Evolutionary conservation across 2,329 filamentous ascomycete species (phyloP).

Genomic region (Penicillium paneum): DNA sequence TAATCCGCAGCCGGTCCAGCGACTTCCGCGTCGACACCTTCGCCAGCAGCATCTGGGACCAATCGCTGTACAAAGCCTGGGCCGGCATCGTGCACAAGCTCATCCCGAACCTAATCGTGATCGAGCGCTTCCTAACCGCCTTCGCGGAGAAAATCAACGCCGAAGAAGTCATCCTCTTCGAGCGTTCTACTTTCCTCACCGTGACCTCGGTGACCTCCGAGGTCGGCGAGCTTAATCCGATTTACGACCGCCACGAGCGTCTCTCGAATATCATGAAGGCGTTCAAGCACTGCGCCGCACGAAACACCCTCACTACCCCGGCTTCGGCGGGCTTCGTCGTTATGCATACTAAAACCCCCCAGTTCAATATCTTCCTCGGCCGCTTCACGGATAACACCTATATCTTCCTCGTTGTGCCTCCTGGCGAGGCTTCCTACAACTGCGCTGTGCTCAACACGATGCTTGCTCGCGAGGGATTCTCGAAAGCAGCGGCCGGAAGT

Average conservation of each 20-base stretch:
- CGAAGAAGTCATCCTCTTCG: constrained; percentile 90
- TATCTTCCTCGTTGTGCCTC: constrained; percentile 84
- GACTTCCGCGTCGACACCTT: constrained; percentile 78
- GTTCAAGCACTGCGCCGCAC: constrained; percentile 75
- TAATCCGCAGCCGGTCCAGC: constrained; percentile 73
- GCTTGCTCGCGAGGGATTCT: constrained; percentile 78
- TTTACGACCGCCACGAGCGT: constrained; percentile 87
- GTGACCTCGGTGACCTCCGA: constrained; percentile 86
- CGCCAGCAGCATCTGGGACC: constrained; percentile 97
- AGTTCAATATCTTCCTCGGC: constrained; percentile 89
- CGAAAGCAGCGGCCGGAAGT: constrained; percentile 53
- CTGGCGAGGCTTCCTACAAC: constrained; percentile 88
- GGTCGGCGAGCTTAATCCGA: constrained; percentile 75
- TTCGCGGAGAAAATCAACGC: constrained; percentile 85
- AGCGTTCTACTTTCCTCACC: constrained; percentile 91
- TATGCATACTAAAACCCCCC: constrained; percentile 51
- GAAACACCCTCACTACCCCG: constrained; percentile 46
- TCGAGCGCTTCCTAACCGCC: constrained; percentile 79
- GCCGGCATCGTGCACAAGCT: constrained; percentile 96
- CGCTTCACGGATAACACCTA: constrained; percentile 98
- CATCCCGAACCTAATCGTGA: constrained; percentile 86
- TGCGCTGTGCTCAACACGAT: constrained; percentile 85
- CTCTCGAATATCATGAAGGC: constrained; percentile 98
- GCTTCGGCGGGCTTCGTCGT: constrained; percentile 44
- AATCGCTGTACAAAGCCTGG: constrained; percentile 97